Evolutionary conservation across 2,329 filamentous ascomycete species (phyloP).

Genomic region (Hortaea werneckii): DNA sequence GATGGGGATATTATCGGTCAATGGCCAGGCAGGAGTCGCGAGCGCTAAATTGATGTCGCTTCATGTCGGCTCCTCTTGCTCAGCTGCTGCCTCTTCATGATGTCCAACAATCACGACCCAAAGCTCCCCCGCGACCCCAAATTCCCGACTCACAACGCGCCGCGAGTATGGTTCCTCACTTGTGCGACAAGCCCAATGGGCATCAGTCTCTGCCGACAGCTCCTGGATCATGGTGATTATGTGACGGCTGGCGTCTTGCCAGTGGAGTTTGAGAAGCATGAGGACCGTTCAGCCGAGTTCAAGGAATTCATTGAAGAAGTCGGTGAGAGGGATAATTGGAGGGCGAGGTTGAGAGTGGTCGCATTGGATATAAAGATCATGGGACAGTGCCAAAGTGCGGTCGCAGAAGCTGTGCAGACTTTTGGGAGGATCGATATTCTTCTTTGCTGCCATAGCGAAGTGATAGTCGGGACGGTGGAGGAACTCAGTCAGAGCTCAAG

Average conservation of each 20-base stretch:
- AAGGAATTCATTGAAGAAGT: slow-evolving; percentile 61
- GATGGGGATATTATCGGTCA: not conserved
- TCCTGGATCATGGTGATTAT: slow-evolving; percentile 85
- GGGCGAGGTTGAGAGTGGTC: slow-evolving; percentile 60
- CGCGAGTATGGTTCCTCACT: slow-evolving; percentile 88
- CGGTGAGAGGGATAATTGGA: slow-evolving; percentile 59
- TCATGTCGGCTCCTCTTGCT: not conserved
- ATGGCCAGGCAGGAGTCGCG: not conserved
- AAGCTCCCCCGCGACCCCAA: slow-evolving; percentile 32
- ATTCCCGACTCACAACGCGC: slow-evolving; percentile 53
- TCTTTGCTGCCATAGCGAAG: slow-evolving; percentile 81
- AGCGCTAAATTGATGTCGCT: not conserved
- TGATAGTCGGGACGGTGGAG: slow-evolving; percentile 82
- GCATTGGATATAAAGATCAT: slow-evolving; percentile 49
- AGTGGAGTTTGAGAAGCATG: slow-evolving; percentile 63
- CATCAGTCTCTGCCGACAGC: slow-evolving; percentile 67
- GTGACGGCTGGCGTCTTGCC: slow-evolving; percentile 76
- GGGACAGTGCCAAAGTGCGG: slow-evolving; percentile 68
- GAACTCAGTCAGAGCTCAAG: slow-evolving; percentile 66
- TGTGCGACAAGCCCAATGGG: slow-evolving; percentile 76
- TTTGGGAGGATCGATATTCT: slow-evolving; percentile 87
- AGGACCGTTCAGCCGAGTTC: slow-evolving; percentile 62
- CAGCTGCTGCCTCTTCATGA: not conserved
- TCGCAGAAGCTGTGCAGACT: slow-evolving; percentile 73
- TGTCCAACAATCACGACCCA: slow-evolving; percentile 6